Evolutionary conservation across 1,284 basidiomycete genomes (phyloP).

Genomic region (Ganoderma sp.): DNA sequence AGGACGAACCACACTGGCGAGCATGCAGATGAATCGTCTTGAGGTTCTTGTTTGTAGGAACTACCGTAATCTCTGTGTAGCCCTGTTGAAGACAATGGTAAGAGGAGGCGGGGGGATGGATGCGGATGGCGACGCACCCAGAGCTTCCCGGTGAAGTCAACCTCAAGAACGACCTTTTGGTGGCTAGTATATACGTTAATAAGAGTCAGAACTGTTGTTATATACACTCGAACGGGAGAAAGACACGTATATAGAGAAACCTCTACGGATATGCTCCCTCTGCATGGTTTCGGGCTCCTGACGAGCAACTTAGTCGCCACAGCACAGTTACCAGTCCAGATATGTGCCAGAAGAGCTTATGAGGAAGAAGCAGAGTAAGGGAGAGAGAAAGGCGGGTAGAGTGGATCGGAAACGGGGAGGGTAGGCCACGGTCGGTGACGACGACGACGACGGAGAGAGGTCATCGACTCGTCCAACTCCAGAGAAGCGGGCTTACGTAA

Average conservation of each 20-base stretch:
- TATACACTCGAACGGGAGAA: constrained; percentile 32
- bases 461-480: constrained; percentile 30
- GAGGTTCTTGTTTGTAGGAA: constrained; percentile 78
- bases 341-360: constrained; percentile 10
- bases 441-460: constrained; percentile 31
- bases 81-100: constrained; percentile 55
- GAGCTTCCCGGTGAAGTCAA: constrained; percentile 82
- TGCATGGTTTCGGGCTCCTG: constrained; percentile 51
- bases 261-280: constrained; percentile 77
- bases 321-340: constrained; percentile 17
- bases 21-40: constrained; percentile 85
- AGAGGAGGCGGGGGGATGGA: constrained; percentile 6
- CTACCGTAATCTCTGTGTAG: constrained; percentile 89
- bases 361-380: neutral
- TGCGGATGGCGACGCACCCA: constrained; percentile 60
- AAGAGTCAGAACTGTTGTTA: constrained; percentile 51
- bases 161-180: constrained; percentile 90
- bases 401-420: constrained; percentile 1
- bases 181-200: constrained; percentile 78
- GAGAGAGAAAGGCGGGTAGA: neutral
- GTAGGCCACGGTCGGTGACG: constrained; percentile 24
- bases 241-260: constrained; percentile 84
- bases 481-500: constrained; percentile 35
- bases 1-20: constrained; percentile 77
- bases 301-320: constrained; percentile 24